Percentiles rank a stretch among this genome's conserved stretches.
phyloP scores from a whole-genome alignment of 2,329 filamentous ascomycete genomes.

The Ophiocordyceps camponoti-floridani region DNA sequence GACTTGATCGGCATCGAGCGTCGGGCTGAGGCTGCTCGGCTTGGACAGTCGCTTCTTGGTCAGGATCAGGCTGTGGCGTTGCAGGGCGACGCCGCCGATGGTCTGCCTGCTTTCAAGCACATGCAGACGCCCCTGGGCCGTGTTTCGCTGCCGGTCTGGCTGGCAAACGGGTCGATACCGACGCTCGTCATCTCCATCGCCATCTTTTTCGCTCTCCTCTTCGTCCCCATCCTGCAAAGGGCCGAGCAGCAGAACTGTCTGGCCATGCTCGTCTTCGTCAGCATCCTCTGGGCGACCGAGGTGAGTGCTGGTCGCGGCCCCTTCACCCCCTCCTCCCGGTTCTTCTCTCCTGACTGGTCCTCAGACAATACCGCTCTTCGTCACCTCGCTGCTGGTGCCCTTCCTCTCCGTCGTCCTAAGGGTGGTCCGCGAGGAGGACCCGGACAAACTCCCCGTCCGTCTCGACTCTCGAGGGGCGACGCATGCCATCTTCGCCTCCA shows the following conservation, averaged over 20 bases:
- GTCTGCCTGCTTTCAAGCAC: conserved; percentile 39
- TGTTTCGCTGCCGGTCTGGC: conserved; percentile 60
- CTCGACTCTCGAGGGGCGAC: conserved; percentile 70
- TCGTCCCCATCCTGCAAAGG: conserved; percentile 65
- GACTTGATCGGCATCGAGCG: conserved; percentile 98
- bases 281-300: conserved; percentile 91
- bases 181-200: conserved; percentile 52
- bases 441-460: conserved; percentile 38
- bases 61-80: conserved; percentile 51
- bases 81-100: conserved; percentile 58
- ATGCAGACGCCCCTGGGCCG: conserved; percentile 65
- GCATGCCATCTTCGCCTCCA: conserved; percentile 72
- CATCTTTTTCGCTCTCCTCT: conserved; percentile 58
- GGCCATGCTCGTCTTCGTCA: conserved; percentile 84
- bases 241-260: conserved; percentile 92
- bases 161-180: conserved; percentile 68
- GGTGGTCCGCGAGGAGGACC: conserved; percentile 62
- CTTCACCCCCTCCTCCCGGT: not conserved
- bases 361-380: conserved; percentile 86
- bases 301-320: conserved; percentile 23
- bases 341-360: conserved; percentile 2
- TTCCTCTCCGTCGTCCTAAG: conserved; percentile 78
- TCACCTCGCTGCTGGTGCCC: conserved; percentile 83
- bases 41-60: conserved; percentile 73
- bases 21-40: conserved; percentile 81